Conservation (phyloP, 305 asterid species). For the Striga hermonthica region DNA sequence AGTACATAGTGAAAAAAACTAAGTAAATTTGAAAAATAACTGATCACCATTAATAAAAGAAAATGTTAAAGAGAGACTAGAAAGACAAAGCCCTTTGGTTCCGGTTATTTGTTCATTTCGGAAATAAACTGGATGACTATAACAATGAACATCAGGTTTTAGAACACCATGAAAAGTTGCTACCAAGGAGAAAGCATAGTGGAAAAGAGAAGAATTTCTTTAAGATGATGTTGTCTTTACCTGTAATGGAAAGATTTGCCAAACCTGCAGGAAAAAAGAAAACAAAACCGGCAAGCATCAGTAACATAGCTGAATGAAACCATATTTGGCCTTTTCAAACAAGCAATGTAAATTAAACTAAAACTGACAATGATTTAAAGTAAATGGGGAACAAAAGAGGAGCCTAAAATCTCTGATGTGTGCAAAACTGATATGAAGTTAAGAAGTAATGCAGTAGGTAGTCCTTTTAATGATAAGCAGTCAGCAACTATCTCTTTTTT, state of each 20-base stretch:
- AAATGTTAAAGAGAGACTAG: slow-evolving; percentile 19
- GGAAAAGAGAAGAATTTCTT: not conserved
- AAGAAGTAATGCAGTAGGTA: not conserved
- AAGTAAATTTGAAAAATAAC: not conserved
- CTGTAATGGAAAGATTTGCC: slow-evolving; percentile 49
- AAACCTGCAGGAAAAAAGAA: slow-evolving; percentile 41
- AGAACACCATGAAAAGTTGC: not conserved
- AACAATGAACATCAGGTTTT: slow-evolving; percentile 1
- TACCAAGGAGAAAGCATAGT: slow-evolving; percentile 5
- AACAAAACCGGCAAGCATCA: slow-evolving; percentile 26
- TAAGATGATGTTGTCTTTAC: slow-evolving; percentile 28
- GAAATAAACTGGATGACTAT: not conserved
- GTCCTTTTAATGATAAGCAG: not conserved
- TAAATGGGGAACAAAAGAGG: not conserved
- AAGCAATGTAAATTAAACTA: not conserved
- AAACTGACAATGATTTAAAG: not conserved
- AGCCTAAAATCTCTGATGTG: no score
- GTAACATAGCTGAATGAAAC: slow-evolving; percentile 19
- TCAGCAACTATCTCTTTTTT: not conserved
- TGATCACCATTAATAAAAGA: not conserved
- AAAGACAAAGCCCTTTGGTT: not conserved
- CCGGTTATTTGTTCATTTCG: slow-evolving; percentile 1
- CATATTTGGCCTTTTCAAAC: not conserved
- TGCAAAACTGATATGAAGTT: not conserved
- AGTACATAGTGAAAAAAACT: not conserved